Evolutionary conservation across 2,329 filamentous ascomycete species (phyloP).

Genomic region (Penicillium frequentans): DNA sequence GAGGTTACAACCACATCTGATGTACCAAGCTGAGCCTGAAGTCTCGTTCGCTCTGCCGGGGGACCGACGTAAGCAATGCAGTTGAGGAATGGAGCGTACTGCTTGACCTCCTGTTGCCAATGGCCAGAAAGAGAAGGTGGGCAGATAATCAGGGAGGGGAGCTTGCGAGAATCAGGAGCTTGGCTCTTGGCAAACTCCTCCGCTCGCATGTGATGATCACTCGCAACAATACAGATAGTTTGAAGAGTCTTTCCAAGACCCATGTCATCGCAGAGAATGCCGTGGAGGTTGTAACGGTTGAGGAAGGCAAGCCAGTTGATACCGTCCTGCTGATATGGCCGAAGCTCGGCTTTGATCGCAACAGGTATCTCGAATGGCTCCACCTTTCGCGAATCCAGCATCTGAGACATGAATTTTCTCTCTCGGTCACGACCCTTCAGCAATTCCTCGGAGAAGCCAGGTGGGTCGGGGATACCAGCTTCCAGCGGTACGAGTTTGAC

Average conservation of each 20-base stretch:
- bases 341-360: constrained; percentile 92
- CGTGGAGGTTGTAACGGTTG: constrained; percentile 96
- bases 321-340: constrained; percentile 96
- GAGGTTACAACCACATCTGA: constrained; percentile 96
- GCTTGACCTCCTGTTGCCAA: constrained; percentile 97
- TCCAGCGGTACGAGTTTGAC: constrained; percentile 97
- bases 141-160: constrained; percentile 93
- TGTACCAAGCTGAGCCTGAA: constrained; percentile 67
- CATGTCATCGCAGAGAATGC: constrained; percentile 99
- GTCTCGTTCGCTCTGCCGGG: constrained; percentile 72
- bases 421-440: constrained; percentile 90
- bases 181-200: constrained; percentile 85
- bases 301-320: constrained; percentile 99
- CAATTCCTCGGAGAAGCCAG: constrained; percentile 83
- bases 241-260: constrained; percentile 96
- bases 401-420: constrained; percentile 93
- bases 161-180: constrained; percentile 70
- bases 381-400: constrained; percentile 95
- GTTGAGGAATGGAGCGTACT: constrained; percentile 90
- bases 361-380: constrained; percentile 92
- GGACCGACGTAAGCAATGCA: constrained; percentile 90
- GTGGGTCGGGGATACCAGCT: constrained; percentile 94
- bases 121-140: constrained; percentile 95
- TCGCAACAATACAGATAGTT: constrained; percentile 96
- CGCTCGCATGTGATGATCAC: constrained; percentile 89